phyloP scores from a whole-genome alignment of 2,329 filamentous ascomycete species.

The Trichophyton benhamiae region DNA sequence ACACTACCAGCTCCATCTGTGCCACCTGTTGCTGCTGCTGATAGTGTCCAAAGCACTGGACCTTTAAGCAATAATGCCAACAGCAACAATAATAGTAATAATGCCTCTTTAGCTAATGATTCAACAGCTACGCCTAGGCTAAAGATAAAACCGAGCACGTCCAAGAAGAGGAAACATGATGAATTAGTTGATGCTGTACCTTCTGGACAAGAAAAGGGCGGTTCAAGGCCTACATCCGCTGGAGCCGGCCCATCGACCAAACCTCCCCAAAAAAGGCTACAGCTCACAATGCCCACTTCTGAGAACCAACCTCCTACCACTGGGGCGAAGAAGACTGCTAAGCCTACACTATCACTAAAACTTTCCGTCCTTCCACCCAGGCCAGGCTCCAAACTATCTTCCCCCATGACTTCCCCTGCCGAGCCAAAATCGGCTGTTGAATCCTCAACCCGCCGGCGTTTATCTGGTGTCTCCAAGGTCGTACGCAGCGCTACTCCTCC shows the following conservation, averaged over 20 bases:
- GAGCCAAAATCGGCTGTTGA: conserved; percentile 11
- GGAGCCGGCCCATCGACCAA: conserved; percentile 9
- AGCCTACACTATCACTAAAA: conserved; percentile 3
- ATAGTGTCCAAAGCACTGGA: conserved; percentile 14
- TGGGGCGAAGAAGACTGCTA: conserved; percentile 13
- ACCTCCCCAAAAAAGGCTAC: conserved; percentile 29
- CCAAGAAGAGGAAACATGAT: conserved; percentile 46
- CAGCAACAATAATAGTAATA: conserved; percentile 6
- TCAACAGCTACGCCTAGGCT: conserved; percentile 17
- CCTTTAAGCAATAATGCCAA: conserved; percentile 11
- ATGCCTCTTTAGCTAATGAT: conserved; percentile 17
- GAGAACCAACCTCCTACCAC: conserved; percentile 17
- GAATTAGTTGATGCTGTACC: conserved; percentile 27
- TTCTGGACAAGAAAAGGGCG: conserved; percentile 11
- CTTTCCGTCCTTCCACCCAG: conserved; percentile 11
- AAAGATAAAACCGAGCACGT: conserved; percentile 17
- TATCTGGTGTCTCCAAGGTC: conserved; percentile 15
- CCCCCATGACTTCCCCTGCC: conserved; percentile 6
- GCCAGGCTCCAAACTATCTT: conserved; percentile 7
- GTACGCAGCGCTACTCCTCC: conserved; percentile 16
- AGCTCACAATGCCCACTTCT: conserved; percentile 23
- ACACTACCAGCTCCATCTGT: conserved; percentile 1
- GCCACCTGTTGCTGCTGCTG: conserved; percentile 15
- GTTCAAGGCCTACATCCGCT: conserved; percentile 11
- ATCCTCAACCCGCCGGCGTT: conserved; percentile 6